A percentile compares a stretch with the other conserved stretches of the same genome.
These are phyloP conservation scores for Colletotrichum endophyticum DNA, from an alignment of 2,329 filamentous ascomycete species.

Conservation along the genomic window DNA sequence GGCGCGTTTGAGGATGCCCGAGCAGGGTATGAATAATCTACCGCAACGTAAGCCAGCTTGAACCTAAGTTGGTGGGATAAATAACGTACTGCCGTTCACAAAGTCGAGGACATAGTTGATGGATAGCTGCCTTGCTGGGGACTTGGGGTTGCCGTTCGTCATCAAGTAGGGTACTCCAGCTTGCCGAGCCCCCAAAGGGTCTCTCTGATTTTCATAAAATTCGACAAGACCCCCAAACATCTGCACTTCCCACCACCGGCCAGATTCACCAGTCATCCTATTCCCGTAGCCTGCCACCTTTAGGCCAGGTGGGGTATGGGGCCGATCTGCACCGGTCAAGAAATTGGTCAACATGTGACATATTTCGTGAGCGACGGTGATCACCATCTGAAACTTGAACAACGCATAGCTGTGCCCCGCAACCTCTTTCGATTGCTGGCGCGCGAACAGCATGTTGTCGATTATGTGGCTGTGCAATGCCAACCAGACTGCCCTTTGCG, in stretches of 20 bases:
- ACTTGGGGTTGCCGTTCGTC: background rate
- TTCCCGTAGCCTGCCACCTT: background rate
- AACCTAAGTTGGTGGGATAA: background rate
- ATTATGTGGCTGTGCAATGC: background rate
- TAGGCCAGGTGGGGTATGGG: background rate
- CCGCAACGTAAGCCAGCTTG: background rate
- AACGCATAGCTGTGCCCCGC: background rate
- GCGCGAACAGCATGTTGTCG: background rate
- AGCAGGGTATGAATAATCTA: background rate
- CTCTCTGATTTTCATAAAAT: background rate
- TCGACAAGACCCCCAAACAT: background rate
- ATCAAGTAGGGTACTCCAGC: background rate
- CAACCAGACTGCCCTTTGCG: background rate
- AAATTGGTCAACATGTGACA: background rate
- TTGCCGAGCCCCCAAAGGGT: background rate
- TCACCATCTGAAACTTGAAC: background rate
- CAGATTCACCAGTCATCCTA: background rate
- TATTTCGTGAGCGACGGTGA: background rate
- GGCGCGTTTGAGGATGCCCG: background rate
- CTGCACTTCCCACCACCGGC: background rate
- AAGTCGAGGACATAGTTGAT: background rate
- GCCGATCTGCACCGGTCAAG: background rate
- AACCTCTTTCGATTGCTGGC: background rate
- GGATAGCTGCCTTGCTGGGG: background rate
- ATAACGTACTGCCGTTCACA: background rate